Evolutionary conservation across 2,329 filamentous ascomycete species (phyloP).

Genomic region (Hymenoscyphus albidus): DNA sequence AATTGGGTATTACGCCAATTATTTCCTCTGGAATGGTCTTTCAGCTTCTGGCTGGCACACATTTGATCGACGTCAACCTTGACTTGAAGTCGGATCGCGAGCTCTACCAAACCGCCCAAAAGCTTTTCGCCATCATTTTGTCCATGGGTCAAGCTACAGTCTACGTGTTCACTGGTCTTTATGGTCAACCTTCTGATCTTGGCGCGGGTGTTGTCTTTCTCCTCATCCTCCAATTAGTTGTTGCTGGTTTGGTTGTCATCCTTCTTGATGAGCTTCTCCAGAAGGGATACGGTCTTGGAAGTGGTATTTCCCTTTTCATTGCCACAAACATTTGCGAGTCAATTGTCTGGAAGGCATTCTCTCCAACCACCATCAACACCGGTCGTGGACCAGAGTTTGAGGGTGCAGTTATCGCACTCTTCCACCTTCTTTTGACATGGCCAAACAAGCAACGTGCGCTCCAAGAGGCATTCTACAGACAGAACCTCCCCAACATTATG

Average conservation of each 20-base stretch:
- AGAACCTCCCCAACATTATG: slow-evolving; percentile 99
- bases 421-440: slow-evolving; percentile 98
- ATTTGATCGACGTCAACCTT: slow-evolving; percentile 99
- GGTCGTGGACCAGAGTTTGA: slow-evolving; percentile 98
- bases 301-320: slow-evolving; percentile 98
- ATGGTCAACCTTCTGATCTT: slow-evolving; percentile 93
- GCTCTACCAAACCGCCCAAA: slow-evolving; percentile 99
- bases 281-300: slow-evolving; percentile 98
- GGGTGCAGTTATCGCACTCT: slow-evolving; percentile 94
- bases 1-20: slow-evolving; percentile 95
- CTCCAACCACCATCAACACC: slow-evolving; percentile 98
- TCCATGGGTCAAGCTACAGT: slow-evolving; percentile 97
- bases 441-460: slow-evolving; percentile 98
- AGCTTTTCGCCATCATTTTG: slow-evolving; percentile 96
- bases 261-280: slow-evolving; percentile 98
- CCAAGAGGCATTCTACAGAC: slow-evolving; percentile 97
- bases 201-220: slow-evolving; percentile 98
- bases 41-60: slow-evolving; percentile 98
- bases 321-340: slow-evolving; percentile 99
- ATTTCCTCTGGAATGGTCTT: slow-evolving; percentile 99
- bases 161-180: slow-evolving; percentile 96
- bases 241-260: slow-evolving; percentile 97
- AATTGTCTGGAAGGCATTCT: slow-evolving; percentile 99
- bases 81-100: slow-evolving; percentile 99
- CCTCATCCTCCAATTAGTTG: slow-evolving; percentile 93